A percentile compares a stretch with the other conserved stretches of the same genome.
These are phyloP conservation scores for Tricholoma terreum DNA, from an alignment of 768 basidiomycete species.

Conservation along the genomic window DNA sequence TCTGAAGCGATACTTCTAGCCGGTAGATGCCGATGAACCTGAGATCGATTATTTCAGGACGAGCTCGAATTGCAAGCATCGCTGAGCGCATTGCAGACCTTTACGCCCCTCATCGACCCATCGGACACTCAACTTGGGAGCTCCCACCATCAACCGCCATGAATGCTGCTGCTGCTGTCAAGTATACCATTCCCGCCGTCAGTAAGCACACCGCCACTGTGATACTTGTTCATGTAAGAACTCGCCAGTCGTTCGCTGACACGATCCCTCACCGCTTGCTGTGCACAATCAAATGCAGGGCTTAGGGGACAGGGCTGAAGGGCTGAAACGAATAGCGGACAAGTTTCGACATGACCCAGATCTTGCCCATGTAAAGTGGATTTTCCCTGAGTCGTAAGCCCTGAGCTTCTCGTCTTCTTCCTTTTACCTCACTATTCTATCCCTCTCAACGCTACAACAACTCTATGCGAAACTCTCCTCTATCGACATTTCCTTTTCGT, in stretches of 20 bases:
- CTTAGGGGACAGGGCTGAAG: constrained; percentile 69
- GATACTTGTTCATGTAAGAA: constrained; percentile 82
- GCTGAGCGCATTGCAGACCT: constrained; percentile 21
- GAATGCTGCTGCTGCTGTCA: constrained; percentile 36
- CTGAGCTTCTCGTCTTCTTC: constrained; percentile 3
- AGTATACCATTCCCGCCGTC: constrained; percentile 50
- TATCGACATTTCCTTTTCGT: neutral
- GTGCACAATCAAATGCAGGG: constrained; percentile 43
- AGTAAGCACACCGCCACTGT: constrained; percentile 80
- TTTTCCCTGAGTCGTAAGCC: constrained; percentile 79
- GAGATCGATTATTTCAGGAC: constrained; percentile 39
- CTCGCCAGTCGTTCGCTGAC: neutral
- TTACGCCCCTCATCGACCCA: too few species aligned
- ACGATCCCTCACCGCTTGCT: constrained; percentile 1
- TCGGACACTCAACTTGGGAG: constrained; percentile 6
- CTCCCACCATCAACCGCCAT: constrained; percentile 20
- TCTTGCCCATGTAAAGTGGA: constrained; percentile 82
- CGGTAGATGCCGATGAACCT: constrained; percentile 44
- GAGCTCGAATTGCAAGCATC: constrained; percentile 20
- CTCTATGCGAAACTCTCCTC: neutral
- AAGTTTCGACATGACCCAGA: constrained; percentile 53
- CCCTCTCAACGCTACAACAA: neutral
- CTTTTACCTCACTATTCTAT: neutral
- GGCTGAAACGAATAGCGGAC: constrained; percentile 76
- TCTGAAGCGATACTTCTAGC: constrained; percentile 8